phyloP scores from a whole-genome alignment of 768 basidiomycete species.

The Mycena amicta region DNA sequence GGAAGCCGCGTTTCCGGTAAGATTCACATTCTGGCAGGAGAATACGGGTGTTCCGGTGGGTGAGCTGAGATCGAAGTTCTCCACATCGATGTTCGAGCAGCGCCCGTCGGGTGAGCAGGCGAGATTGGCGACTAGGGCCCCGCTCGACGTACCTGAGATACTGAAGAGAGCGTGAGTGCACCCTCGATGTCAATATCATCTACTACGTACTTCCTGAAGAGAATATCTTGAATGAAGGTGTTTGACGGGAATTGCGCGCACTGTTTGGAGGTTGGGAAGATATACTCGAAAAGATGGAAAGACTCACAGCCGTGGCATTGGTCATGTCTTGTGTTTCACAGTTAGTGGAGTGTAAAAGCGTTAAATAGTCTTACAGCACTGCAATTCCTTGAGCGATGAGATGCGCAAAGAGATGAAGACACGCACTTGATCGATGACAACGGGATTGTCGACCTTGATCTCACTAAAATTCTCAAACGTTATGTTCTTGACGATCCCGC shows the following conservation, averaged over 20 bases:
- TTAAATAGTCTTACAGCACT: background rate
- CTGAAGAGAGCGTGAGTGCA: slow-evolving; percentile 31
- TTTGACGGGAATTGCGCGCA: slow-evolving; percentile 58
- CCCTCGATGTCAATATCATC: slow-evolving; percentile 7
- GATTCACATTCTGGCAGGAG: slow-evolving; percentile 54
- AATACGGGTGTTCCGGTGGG: slow-evolving; percentile 44
- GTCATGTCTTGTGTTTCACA: slow-evolving; percentile 40
- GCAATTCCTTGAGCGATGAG: background rate
- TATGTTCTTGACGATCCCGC: slow-evolving; percentile 57
- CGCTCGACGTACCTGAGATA: slow-evolving; percentile 58
- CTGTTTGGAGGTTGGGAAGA: background rate
- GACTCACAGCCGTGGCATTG: slow-evolving; percentile 33
- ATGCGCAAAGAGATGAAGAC: slow-evolving; percentile 5
- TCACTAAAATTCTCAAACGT: slow-evolving; percentile 54
- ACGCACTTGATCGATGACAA: slow-evolving; percentile 59
- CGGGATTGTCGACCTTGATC: slow-evolving; percentile 56
- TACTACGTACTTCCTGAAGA: slow-evolving; percentile 47
- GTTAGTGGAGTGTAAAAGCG: slow-evolving; percentile 35
- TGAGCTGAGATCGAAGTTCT: slow-evolving; percentile 44
- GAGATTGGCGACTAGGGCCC: slow-evolving; percentile 52
- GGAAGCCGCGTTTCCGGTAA: slow-evolving; percentile 46
- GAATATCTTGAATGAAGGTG: slow-evolving; percentile 56
- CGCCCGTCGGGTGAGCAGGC: slow-evolving; percentile 57
- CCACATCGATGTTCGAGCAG: slow-evolving; percentile 49
- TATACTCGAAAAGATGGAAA: background rate